Base-by-base conservation (phyloP, 2,329 filamentous ascomycete genomes). In the Mycosphaerella arachidis region DNA sequence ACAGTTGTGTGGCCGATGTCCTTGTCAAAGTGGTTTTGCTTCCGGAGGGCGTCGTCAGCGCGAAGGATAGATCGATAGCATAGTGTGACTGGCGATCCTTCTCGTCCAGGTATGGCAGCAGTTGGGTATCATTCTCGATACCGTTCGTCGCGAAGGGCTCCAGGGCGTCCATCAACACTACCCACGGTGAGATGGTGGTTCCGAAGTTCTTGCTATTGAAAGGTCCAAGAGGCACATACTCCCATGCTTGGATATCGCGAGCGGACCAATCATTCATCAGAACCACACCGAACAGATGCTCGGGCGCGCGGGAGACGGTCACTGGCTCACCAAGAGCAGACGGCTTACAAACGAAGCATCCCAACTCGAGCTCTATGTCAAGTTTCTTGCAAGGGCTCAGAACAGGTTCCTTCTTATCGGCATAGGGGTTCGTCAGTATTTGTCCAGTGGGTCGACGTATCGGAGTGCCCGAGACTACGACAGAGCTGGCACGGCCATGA, bases 201-300 rank as follows among this genome's bases (percentile, higher is more conserved):
- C 82, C 88, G 70, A 94, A 93, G 33, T 92, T 93, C 82, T 95
- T 94, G 27, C 85, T 81, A 63, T 90, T 92, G 77, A 94, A 93
- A 0, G 90, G 90, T 0, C 91, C 91, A 3, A 66, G 77, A 0
- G 91, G 91, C 8, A 92, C 82, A 66, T 92, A 92, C 74, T 95
- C 91, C 89, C 89, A 94, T 0, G 83, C 83, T 72, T 95, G 91
- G 53, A 94, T 87, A 67, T 94, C 90, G 63, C 90, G 80, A 4
- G 90, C 90, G 57, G 87, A 91, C 91, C 91, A 95, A 74, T 95
- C 91, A 67, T 95, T 95, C 80, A 95, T 83, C 59, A 95, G 75
- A 0, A 94, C 90, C 29, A 91, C 81, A 13, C 91, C 91, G 70
- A 94, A 94, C 30, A 95, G 81, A 68, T 86, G 81, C 18, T 90